These are phyloP conservation scores for Lepiota venenata DNA, from an alignment of 768 basidiomycete species.

Conservation along the genomic window DNA sequence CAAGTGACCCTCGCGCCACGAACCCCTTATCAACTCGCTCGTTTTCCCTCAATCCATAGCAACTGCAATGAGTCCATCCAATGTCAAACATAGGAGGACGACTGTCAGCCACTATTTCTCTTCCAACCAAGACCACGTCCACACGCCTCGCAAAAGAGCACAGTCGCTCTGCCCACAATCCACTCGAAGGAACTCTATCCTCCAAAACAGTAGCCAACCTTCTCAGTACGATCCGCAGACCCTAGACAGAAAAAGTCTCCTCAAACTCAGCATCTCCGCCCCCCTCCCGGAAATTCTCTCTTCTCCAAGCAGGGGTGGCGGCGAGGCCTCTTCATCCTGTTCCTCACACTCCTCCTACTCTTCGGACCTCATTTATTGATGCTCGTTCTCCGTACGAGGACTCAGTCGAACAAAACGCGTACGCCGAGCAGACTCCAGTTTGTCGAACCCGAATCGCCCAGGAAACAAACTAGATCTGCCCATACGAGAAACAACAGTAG, in stretches of 20 bases:
- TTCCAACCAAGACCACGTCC: neutral
- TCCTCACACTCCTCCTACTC: neutral
- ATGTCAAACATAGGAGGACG: constrained; percentile 1
- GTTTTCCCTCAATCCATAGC: neutral
- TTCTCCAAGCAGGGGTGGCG: neutral
- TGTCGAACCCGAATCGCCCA: neutral
- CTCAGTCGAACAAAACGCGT: neutral
- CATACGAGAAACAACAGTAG: no score
- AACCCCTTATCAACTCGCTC: neutral
- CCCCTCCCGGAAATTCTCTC: neutral
- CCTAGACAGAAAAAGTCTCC: neutral
- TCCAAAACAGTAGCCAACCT: neutral
- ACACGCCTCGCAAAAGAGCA: neutral
- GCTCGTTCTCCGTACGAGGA: neutral
- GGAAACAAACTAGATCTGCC: neutral
- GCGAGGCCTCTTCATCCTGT: neutral
- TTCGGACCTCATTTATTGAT: constrained; percentile 1
- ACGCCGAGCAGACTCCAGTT: constrained; percentile 2
- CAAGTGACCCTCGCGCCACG: no score
- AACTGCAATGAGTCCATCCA: neutral
- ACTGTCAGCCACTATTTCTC: neutral
- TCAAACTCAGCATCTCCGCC: constrained; percentile 7
- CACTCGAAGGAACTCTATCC: neutral
- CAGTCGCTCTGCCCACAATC: constrained; percentile 5
- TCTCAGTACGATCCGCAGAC: neutral